Evolutionary conservation across 352 stramenopile species (phyloP).

Genomic region (Phytophthora kernoviae): DNA sequence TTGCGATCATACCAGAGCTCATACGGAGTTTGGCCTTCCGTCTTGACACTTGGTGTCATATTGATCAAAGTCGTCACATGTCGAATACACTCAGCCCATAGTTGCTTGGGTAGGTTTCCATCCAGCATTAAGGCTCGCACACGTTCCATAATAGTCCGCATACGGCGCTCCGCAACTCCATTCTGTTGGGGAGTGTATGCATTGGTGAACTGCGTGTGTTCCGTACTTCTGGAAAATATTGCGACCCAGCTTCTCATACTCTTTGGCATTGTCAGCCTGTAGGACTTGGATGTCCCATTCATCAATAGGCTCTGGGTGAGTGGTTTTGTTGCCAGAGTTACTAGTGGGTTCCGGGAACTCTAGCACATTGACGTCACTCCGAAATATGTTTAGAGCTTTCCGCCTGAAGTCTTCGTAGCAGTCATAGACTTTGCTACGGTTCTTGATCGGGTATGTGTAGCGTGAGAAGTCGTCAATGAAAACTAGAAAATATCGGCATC

Average conservation of each 20-base stretch:
- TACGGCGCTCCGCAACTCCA: slow-evolving; percentile 13
- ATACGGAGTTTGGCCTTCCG: neutral
- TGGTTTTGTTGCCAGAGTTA: too few relatives aligned
- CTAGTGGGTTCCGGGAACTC: too few relatives aligned
- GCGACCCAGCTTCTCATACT: slow-evolving; percentile 16
- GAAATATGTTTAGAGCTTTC: slow-evolving; percentile 8
- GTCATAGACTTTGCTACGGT: slow-evolving; percentile 10
- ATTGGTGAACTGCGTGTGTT: slow-evolving; percentile 18
- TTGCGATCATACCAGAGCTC: slow-evolving; percentile 8
- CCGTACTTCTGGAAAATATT: slow-evolving; percentile 13
- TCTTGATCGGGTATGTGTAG: slow-evolving; percentile 17
- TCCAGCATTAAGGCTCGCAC: slow-evolving; percentile 5
- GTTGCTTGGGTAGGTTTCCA: neutral
- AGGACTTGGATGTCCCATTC: slow-evolving; percentile 4
- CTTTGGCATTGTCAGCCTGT: slow-evolving; percentile 11
- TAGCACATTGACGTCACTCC: neutral
- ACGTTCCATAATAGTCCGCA: slow-evolving; percentile 22
- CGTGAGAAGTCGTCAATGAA: slow-evolving; percentile 29
- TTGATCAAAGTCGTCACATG: slow-evolving; percentile 19
- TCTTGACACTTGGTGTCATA: slow-evolving; percentile 3
- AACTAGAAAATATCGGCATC: slow-evolving; percentile 23
- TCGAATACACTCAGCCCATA: slow-evolving; percentile 7
- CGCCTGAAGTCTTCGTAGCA: slow-evolving; percentile 14
- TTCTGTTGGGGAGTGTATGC: slow-evolving; percentile 22
- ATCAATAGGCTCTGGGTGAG: neutral